These are phyloP conservation scores for Hygrophorus pudorinus DNA, from an alignment of 768 basidiomycete species.

Conservation along the genomic window DNA sequence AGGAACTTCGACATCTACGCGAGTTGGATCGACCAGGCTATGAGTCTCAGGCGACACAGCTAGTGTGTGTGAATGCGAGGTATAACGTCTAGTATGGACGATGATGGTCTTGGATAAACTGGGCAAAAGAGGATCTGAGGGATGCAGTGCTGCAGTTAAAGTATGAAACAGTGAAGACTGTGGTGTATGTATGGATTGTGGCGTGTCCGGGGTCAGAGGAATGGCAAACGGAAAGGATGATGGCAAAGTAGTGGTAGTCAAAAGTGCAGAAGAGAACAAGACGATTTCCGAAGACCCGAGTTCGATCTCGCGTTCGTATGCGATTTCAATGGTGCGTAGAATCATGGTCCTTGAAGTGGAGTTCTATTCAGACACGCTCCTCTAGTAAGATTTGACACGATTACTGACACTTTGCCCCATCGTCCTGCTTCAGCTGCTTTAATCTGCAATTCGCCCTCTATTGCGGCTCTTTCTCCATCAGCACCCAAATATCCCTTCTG, in stretches of 20 bases:
- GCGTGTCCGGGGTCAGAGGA: conserved; percentile 68
- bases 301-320: conserved; percentile 54
- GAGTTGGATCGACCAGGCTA: conserved; percentile 50
- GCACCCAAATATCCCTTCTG: conserved; percentile 83
- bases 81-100: conserved; percentile 70
- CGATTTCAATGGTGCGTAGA: conserved; percentile 57
- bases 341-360: conserved; percentile 45
- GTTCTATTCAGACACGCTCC: not conserved
- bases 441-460: conserved; percentile 83
- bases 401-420: conserved; percentile 65
- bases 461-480: conserved; percentile 70
- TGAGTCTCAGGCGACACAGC: conserved; percentile 51
- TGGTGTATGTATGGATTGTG: conserved; percentile 72
- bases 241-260: conserved; percentile 33
- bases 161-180: conserved; percentile 65
- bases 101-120: conserved; percentile 44
- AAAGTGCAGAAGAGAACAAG: conserved; percentile 32
- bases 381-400: not conserved
- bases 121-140: conserved; percentile 27
- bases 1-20: conserved; percentile 61
- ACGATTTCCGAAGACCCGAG: conserved; percentile 48
- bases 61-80: conserved; percentile 50
- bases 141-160: conserved; percentile 58
- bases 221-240: conserved; percentile 73
- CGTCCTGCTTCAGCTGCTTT: conserved; percentile 52